These are phyloP conservation scores for Circinella umbellata DNA, from an alignment of 371 early-diverging fungal species.

Conservation along the genomic window DNA sequence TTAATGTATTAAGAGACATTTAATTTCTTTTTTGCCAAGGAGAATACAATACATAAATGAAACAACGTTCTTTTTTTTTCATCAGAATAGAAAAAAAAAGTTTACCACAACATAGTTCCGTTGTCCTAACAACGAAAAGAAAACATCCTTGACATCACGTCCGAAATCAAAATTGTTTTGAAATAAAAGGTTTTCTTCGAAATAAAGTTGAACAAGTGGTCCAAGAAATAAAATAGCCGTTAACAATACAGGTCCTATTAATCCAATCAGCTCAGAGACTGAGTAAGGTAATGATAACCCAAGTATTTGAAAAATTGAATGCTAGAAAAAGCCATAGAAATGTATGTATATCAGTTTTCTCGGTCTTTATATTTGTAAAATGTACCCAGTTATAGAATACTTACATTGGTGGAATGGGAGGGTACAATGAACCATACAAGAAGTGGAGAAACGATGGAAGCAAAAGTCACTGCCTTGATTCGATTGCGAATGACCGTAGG, in stretches of 20 bases:
- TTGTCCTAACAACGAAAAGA: conserved; percentile 33
- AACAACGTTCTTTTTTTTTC: too few species aligned
- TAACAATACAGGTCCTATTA: conserved; percentile 29
- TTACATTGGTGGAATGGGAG: conserved; percentile 2
- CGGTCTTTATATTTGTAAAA: too few species aligned
- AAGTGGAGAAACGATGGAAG: conserved; percentile 25
- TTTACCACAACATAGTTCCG: conserved; percentile 54
- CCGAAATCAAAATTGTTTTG: conserved; percentile 36
- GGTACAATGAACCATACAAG: conserved; percentile 29
- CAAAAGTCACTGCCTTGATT: conserved; percentile 38
- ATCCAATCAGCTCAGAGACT: not conserved
- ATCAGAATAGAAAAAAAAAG: not conserved
- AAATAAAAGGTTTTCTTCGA: conserved; percentile 42
- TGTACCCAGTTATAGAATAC: not conserved
- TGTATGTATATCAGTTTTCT: not conserved
- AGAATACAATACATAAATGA: too few species aligned
- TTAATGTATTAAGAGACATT: not conserved
- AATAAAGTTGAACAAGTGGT: conserved; percentile 44
- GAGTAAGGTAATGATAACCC: conserved; percentile 7
- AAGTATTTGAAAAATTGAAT: not conserved
- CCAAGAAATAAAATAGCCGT: conserved; percentile 55
- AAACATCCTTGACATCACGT: conserved; percentile 22
- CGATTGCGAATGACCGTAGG: conserved; percentile 46
- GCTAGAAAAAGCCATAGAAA: not conserved
- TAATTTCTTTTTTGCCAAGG: not conserved